These are phyloP conservation scores for Exophiala alcalophila DNA, from an alignment of 2,329 filamentous ascomycete species.

Conservation along the genomic window DNA sequence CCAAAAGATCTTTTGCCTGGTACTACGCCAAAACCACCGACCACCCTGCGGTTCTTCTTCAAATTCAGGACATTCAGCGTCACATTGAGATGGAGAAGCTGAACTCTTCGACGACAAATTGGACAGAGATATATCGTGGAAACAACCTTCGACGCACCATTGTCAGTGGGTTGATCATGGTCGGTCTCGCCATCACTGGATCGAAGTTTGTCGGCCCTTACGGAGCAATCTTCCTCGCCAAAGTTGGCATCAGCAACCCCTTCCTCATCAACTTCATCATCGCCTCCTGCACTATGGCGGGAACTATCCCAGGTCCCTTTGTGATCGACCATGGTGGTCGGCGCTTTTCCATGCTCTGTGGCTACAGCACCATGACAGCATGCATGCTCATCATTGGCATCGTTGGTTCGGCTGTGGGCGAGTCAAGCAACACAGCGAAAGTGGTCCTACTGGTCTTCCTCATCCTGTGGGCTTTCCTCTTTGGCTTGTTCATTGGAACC, in stretches of 20 bases:
- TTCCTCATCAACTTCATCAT: conserved; percentile 14
- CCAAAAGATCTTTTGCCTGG: conserved; percentile 39
- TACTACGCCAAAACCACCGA: conserved; percentile 12
- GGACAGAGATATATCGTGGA: conserved; percentile 31
- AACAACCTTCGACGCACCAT: conserved; percentile 30
- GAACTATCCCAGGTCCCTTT: neutral
- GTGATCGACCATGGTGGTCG: conserved; percentile 31
- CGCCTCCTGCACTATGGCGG: conserved; percentile 4
- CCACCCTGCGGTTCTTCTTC: conserved; percentile 28
- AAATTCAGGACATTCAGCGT: conserved; percentile 30
- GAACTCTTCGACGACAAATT: conserved; percentile 19
- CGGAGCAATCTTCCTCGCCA: conserved; percentile 18
- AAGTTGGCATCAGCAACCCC: conserved; percentile 29
- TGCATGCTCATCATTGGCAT: conserved; percentile 31
- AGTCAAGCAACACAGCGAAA: conserved; percentile 20
- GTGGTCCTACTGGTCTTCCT: conserved; percentile 32
- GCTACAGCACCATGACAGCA: conserved; percentile 29
- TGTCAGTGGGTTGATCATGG: conserved; percentile 30
- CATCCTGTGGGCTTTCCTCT: conserved; percentile 32
- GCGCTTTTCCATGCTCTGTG: conserved; percentile 28
- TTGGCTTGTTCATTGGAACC: conserved; percentile 31
- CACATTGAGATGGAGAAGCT: conserved; percentile 31
- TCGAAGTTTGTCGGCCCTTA: conserved; percentile 26
- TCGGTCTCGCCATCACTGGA: conserved; percentile 32
- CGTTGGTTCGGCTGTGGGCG: conserved; percentile 28